phyloP scores from a whole-genome alignment of 208 protist species.

The Acanthamoeba castellanii region DNA sequence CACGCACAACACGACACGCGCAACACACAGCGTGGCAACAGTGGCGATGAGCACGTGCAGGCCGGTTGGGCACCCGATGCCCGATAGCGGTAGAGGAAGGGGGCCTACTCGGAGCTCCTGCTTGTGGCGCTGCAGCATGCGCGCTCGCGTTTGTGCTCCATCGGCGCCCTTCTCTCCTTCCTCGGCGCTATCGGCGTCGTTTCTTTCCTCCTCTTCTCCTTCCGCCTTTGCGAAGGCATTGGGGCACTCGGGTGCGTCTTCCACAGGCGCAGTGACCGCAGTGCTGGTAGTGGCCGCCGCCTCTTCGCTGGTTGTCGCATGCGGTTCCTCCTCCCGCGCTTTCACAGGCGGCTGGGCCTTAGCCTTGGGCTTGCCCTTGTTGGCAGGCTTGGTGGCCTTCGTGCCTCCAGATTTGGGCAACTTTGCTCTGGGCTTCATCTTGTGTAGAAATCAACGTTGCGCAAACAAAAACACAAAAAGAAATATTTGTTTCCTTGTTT shows the following conservation, averaged over 20 bases:
- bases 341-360: not conserved
- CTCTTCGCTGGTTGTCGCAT: not conserved
- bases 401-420: not conserved
- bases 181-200: not conserved
- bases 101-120: not conserved
- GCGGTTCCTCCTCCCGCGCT: not conserved
- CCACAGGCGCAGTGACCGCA: not conserved
- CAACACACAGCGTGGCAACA: not conserved
- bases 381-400: not conserved
- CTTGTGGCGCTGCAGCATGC: constrained; percentile 25
- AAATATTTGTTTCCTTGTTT: too few species aligned
- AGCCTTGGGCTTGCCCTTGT: not conserved
- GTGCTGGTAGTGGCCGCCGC: not conserved
- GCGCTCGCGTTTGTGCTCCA: not conserved
- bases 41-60: not conserved
- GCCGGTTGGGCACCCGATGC: too few species aligned
- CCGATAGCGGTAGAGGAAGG: not conserved
- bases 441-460: not conserved
- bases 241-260: too few species aligned
- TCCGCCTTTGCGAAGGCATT: not conserved
- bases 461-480: not conserved
- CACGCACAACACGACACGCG: too few species aligned
- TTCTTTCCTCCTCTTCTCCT: not conserved
- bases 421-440: constrained; percentile 6
- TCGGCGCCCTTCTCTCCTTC: not conserved